Evolutionary conservation across 164 flowering plant genomes (phyloP).

Genomic region (Echeveria elegans): DNA sequence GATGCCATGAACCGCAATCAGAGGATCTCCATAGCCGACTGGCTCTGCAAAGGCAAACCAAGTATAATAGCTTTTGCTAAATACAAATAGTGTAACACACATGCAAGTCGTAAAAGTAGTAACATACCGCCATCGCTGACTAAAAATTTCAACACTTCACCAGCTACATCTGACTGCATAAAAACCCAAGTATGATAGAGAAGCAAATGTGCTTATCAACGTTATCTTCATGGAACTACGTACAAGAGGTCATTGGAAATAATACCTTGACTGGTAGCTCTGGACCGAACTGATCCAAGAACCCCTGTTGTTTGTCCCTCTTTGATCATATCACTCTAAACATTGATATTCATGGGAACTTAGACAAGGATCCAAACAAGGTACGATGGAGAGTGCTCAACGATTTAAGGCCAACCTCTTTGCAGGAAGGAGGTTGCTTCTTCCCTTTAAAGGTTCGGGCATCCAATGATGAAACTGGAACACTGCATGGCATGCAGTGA

Average conservation of each 20-base stretch:
- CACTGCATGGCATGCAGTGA: too few species aligned
- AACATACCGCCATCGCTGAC: conserved; percentile 66
- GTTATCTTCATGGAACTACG: not conserved
- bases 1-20: conserved; percentile 71
- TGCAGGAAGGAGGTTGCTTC: conserved; percentile 66
- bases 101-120: not conserved
- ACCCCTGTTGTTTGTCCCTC: conserved; percentile 89
- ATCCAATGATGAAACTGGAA: not conserved
- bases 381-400: not conserved
- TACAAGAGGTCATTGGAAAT: conserved; percentile 1
- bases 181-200: not conserved
- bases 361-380: not conserved
- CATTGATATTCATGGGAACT: not conserved
- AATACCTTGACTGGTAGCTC: conserved; percentile 74
- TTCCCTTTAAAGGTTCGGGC: conserved; percentile 69
- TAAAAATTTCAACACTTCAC: conserved; percentile 74
- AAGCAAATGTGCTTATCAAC: conserved; percentile 3
- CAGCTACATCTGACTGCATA: conserved; percentile 81
- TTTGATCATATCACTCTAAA: conserved; percentile 70
- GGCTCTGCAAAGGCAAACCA: conserved; percentile 45
- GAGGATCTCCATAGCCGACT: conserved; percentile 88
- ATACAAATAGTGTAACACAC: not conserved
- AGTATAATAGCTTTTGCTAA: not conserved
- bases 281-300: conserved; percentile 76
- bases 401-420: conserved; percentile 44